A percentile compares a stretch with the other conserved stretches of the same genome.
Conservation (phyloP, 1,284 basidiomycete genomes). For the Tilletia setariae region DNA sequence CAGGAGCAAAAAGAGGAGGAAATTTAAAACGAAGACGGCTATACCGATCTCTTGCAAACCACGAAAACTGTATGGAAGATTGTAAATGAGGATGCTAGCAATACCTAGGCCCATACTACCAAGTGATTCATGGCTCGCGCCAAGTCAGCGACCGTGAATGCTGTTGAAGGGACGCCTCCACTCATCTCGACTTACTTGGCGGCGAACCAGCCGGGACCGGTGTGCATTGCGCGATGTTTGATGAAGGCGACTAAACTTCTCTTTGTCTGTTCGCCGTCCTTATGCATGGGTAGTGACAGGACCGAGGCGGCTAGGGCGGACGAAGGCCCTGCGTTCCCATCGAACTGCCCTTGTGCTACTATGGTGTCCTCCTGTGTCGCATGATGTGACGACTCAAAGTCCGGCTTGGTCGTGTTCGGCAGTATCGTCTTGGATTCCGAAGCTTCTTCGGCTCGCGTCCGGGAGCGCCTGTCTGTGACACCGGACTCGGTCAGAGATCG, state of each 20-base stretch:
- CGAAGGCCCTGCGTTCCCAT: too few relatives aligned
- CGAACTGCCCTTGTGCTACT: too few relatives aligned
- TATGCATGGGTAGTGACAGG: background rate
- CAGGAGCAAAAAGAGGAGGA: slow-evolving; percentile 66
- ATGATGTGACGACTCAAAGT: too few relatives aligned
- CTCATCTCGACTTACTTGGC: slow-evolving; percentile 15
- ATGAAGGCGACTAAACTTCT: background rate
- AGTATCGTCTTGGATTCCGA: background rate
- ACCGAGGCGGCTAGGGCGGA: too few relatives aligned
- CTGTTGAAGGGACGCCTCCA: too few relatives aligned
- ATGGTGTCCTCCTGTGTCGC: too few relatives aligned
- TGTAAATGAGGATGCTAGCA: slow-evolving; percentile 56
- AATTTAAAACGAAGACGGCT: slow-evolving; percentile 67
- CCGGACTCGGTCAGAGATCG: too few relatives aligned
- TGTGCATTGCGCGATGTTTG: slow-evolving; percentile 15
- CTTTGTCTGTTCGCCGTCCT: background rate
- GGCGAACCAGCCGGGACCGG: slow-evolving; percentile 15
- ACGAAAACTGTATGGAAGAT: slow-evolving; percentile 57
- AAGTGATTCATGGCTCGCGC: too few relatives aligned
- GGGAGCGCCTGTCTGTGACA: too few relatives aligned
- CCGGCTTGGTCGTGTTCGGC: background rate
- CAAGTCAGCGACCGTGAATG: background rate
- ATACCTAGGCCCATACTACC: slow-evolving; percentile 59
- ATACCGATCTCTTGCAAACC: slow-evolving; percentile 55
- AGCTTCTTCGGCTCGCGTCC: background rate